Percentiles rank a stretch among this genome's conserved stretches.
phyloP scores from a whole-genome alignment of 495 filamentous ascomycete species.

The Talaromyces wortmannii region DNA sequence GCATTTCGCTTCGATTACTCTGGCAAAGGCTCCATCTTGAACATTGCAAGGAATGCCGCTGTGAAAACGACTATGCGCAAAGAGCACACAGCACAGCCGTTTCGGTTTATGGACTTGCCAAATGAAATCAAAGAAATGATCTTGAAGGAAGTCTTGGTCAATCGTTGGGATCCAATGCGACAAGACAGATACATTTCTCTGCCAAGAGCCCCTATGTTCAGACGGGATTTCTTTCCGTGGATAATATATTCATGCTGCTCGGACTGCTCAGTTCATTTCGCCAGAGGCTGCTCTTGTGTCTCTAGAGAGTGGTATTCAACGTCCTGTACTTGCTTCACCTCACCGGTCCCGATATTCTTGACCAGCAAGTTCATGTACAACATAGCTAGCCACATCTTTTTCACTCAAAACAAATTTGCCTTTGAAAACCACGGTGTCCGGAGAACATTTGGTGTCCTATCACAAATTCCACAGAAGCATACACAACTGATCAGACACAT shows the following conservation, averaged over 20 bases:
- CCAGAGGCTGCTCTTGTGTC: background rate
- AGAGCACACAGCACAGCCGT: background rate
- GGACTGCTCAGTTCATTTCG: conserved; percentile 3
- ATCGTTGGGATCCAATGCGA: conserved; percentile 11
- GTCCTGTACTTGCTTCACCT: conserved; percentile 12
- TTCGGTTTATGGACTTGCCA: conserved; percentile 17
- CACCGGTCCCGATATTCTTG: conserved; percentile 19
- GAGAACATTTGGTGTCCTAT: background rate
- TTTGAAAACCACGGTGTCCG: background rate
- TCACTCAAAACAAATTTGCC: conserved; percentile 15
- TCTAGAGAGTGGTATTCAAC: conserved; percentile 9
- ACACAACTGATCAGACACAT: no score
- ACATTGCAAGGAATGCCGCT: conserved; percentile 9
- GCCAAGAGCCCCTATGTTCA: no score
- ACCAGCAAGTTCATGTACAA: conserved; percentile 17
- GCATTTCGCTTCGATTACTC: conserved; percentile 11
- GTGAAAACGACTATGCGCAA: conserved; percentile 9
- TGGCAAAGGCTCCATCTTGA: conserved; percentile 9
- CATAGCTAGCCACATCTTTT: conserved; percentile 15
- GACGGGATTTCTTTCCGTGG: no score
- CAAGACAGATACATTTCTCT: no score
- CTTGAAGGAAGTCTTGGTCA: conserved; percentile 12
- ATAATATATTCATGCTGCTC: background rate
- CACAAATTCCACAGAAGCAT: no score
- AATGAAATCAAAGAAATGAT: conserved; percentile 20